Conservation (phyloP, 805 yeast species). For the Candida broadrunensis region DNA sequence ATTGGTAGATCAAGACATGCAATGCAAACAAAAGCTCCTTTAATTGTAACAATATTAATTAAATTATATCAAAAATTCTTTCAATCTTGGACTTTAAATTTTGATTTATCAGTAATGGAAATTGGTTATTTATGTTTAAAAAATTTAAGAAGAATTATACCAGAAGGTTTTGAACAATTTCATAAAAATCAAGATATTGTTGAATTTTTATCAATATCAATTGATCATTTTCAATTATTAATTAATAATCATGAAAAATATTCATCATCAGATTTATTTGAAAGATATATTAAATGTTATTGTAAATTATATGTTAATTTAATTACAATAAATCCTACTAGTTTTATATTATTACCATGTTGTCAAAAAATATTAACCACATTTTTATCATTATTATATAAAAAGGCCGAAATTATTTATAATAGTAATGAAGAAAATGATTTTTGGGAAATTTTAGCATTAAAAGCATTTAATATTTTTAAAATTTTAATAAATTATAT, state of each 20-base stretch:
- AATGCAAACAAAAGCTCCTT: constrained; percentile 68
- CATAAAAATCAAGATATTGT: constrained; percentile 55
- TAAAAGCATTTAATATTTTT: constrained; percentile 62
- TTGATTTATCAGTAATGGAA: constrained; percentile 58
- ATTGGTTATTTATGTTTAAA: constrained; percentile 78
- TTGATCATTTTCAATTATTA: constrained; percentile 59
- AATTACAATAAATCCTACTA: constrained; percentile 59
- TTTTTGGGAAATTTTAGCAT: constrained; percentile 73
- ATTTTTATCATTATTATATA: constrained; percentile 57
- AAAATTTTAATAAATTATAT: constrained; percentile 62
- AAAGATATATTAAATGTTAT: constrained; percentile 69
- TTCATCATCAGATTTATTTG: constrained; percentile 48
- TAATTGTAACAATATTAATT: constrained; percentile 57
- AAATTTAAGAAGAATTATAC: constrained; percentile 65
- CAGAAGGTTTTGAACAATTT: constrained; percentile 73
- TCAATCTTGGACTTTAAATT: constrained; percentile 55
- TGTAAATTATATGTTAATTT: constrained; percentile 69
- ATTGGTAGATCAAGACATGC: constrained; percentile 82
- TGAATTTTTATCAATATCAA: constrained; percentile 57
- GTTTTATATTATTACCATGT: constrained; percentile 66
- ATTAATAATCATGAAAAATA: constrained; percentile 51
- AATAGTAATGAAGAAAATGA: constrained; percentile 54
- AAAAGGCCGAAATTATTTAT: constrained; percentile 65
- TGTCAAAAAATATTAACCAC: constrained; percentile 60
- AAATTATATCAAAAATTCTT: constrained; percentile 59